Conservation (phyloP, 2,329 filamentous ascomycete species). For the Diaporthe ilicicola region DNA sequence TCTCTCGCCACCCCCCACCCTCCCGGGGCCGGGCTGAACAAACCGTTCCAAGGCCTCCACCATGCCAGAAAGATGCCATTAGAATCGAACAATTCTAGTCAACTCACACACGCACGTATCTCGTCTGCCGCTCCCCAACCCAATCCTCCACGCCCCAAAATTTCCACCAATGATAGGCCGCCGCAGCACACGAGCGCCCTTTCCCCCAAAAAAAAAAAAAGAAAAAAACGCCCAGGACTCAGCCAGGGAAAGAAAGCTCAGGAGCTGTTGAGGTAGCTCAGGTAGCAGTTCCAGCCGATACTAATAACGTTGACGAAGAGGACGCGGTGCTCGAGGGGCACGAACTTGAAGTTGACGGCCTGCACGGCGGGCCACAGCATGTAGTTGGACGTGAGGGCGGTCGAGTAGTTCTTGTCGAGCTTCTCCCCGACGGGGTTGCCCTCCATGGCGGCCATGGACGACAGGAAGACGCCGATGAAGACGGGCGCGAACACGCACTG, state of each 20-base stretch:
- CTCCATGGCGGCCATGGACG: constrained; percentile 85
- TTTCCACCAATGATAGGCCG: not conserved
- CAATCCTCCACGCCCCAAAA: not conserved
- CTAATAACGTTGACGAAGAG: constrained; percentile 86
- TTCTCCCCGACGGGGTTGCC: constrained; percentile 70
- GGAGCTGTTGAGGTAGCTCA: constrained; percentile 68
- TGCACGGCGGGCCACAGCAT: constrained; percentile 89
- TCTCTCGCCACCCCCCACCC: not conserved
- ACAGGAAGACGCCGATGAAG: constrained; percentile 83
- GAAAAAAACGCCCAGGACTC: no score
- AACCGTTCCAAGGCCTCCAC: not conserved
- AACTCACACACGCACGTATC: not conserved
- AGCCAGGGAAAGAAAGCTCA: constrained; percentile 26
- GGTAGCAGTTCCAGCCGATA: constrained; percentile 71
- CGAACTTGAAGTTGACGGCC: constrained; percentile 84
- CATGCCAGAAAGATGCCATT: constrained; percentile 12
- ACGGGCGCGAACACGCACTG: constrained; percentile 85
- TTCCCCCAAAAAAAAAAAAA: no score
- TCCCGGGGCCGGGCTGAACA: no score
- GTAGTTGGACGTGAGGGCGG: constrained; percentile 83
- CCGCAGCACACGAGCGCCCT: not conserved
- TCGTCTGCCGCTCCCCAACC: not conserved
- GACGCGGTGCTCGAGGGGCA: constrained; percentile 84
- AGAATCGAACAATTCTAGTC: not conserved
- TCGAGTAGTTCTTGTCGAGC: constrained; percentile 73